These are phyloP conservation scores for Hypoxylon trugodes DNA, from an alignment of 495 filamentous ascomycete species.

Conservation along the genomic window DNA sequence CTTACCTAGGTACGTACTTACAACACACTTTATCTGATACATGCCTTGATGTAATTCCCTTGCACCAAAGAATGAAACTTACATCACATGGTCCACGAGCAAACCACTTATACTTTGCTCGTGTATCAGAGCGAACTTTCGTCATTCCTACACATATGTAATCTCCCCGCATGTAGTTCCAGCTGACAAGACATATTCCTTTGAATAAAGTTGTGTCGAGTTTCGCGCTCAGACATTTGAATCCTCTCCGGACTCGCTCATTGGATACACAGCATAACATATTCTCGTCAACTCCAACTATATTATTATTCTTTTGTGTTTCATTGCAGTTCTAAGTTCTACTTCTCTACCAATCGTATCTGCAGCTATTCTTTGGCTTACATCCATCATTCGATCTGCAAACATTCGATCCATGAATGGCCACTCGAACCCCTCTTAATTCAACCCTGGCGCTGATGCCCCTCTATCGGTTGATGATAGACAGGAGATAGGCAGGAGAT, in stretches of 20 bases:
- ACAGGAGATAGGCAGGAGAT: slow-evolving; percentile 31
- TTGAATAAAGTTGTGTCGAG: too few relatives aligned
- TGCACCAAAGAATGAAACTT: slow-evolving; percentile 3
- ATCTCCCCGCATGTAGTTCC: too few relatives aligned
- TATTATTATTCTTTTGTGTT: slow-evolving; percentile 8
- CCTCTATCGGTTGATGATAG: slow-evolving; percentile 19
- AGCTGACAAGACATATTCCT: too few relatives aligned
- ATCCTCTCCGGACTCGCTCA: background rate
- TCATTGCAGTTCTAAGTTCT: slow-evolving; percentile 7
- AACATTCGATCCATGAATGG: slow-evolving; percentile 31
- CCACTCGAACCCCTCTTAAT: background rate
- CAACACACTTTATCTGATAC: slow-evolving; percentile 12
- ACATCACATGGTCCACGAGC: slow-evolving; percentile 27
- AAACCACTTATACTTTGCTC: background rate
- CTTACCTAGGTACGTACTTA: background rate
- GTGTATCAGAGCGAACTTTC: slow-evolving; percentile 9
- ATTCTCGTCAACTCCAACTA: too few relatives aligned
- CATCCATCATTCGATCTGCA: slow-evolving; percentile 35
- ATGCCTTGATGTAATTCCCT: slow-evolving; percentile 27
- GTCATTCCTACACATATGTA: too few relatives aligned
- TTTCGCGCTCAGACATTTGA: too few relatives aligned
- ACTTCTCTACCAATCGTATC: slow-evolving; percentile 18
- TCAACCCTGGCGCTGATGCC: background rate
- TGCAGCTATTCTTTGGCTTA: slow-evolving; percentile 12
- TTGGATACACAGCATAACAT: background rate